These are phyloP conservation scores for Penicillium sp. DNA, from an alignment of 2,329 filamentous ascomycete genomes.

Conservation along the genomic window DNA sequence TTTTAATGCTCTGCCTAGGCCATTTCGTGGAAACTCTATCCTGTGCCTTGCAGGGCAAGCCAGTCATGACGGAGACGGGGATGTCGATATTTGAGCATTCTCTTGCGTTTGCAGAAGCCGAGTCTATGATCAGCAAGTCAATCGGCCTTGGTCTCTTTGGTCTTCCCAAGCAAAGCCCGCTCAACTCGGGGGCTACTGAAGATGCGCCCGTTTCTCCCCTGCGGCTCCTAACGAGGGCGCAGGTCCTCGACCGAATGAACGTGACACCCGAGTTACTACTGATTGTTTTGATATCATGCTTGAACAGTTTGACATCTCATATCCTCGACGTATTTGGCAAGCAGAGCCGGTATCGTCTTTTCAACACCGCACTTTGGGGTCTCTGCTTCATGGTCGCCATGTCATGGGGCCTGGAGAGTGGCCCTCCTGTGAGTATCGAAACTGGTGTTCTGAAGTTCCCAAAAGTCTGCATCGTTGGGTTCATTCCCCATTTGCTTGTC, in stretches of 20 bases:
- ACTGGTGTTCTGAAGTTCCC: slow-evolving; percentile 79
- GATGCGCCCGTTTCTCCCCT: slow-evolving; percentile 37
- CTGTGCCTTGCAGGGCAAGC: slow-evolving; percentile 83
- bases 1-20: slow-evolving; percentile 63
- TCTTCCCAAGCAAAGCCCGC: slow-evolving; percentile 46
- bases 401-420: slow-evolving; percentile 69
- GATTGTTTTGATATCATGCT: slow-evolving; percentile 82
- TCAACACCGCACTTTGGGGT: slow-evolving; percentile 89
- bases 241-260: slow-evolving; percentile 80
- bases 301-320: slow-evolving; percentile 87
- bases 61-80: slow-evolving; percentile 80
- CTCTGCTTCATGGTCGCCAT: slow-evolving; percentile 87
- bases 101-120: slow-evolving; percentile 92
- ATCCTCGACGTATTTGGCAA: slow-evolving; percentile 78
- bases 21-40: slow-evolving; percentile 89
- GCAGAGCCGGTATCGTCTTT: slow-evolving; percentile 76
- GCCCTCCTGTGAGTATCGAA: slow-evolving; percentile 49
- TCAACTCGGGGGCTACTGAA: slow-evolving; percentile 51
- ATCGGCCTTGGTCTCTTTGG: slow-evolving; percentile 72
- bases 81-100: slow-evolving; percentile 98
- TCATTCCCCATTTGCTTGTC: slow-evolving; percentile 91
- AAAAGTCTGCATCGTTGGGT: slow-evolving; percentile 92
- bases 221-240: slow-evolving; percentile 43
- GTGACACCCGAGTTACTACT: slow-evolving; percentile 87
- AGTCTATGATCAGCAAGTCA: slow-evolving; percentile 81